Evolutionary conservation across 768 basidiomycete genomes (phyloP), one percentile per base, ranked within the genome.

Genomic region (Leccinum uliginosum): DNA sequence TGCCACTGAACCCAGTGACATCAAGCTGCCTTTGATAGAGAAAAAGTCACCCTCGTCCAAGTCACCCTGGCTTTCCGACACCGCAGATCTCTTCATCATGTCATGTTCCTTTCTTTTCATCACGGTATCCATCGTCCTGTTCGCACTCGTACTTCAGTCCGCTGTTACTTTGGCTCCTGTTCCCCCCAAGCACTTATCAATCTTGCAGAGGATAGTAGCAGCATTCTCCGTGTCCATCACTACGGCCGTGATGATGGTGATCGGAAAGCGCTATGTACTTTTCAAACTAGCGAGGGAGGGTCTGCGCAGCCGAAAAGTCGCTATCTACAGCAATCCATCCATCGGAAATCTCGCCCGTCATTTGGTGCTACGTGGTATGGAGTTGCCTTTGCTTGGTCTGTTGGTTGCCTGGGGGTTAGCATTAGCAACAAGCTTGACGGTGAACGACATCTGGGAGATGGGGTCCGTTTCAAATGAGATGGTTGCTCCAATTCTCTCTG

Each of bases 191-290:
- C 8, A 24, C 24, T 9, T 58, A 19, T 58, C 56, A 6, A 45
- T 48, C 47, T 50, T 62, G 4, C 64, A 62, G 12, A 50, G 57
- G 29, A 19, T 12, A 11, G 44, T 59, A 34, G 55, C 62, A 11
- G 21, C 65, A 6, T 57, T 66, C 8, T 57, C 62, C 2, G 17
- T 51, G 2, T 26, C 56, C 10, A 29, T 67, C 46, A 58, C 58
- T 7, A 66, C 58, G 2, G 62, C 57, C 3, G n/a, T 64, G 48
- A 47, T 59, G 15, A 50, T 64, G 51, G 50, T 66, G 3, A 50
- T 48, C 0, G 59, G 65, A 23, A 62, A 57, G n/a, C 56, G 62
- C 26, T 65, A 62, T 27, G 57, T 62, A 9, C 54, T 64, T 32
- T 54, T 54, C 57, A 60, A 57, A 23, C 50, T 64, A 34, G 24